Evolutionary conservation across 805 yeast species (phyloP).

Genomic region (Spathaspora passalidarum): DNA sequence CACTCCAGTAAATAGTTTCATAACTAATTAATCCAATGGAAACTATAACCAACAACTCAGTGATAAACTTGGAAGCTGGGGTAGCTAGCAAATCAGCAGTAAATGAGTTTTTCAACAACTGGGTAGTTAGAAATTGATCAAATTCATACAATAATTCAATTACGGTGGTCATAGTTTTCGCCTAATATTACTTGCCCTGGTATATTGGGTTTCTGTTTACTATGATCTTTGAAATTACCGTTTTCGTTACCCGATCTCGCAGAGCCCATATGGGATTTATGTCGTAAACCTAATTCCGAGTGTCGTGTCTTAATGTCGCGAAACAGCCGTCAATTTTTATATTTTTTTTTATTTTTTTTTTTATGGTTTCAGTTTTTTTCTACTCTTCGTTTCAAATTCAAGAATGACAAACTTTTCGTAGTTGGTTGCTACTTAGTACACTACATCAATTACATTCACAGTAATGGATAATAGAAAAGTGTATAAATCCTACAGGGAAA

Average conservation of each 20-base stretch:
- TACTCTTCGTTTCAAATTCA: too few species aligned
- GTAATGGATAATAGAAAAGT: slow-evolving; percentile 37
- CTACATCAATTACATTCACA: too few species aligned
- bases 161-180: slow-evolving; percentile 6
- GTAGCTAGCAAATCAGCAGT: slow-evolving; percentile 24
- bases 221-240: not conserved
- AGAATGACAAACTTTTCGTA: too few species aligned
- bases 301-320: too few species aligned
- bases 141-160: slow-evolving; percentile 8
- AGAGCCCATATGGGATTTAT: too few species aligned
- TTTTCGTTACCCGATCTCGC: too few species aligned
- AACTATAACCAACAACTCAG: slow-evolving; percentile 23
- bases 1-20: slow-evolving; percentile 42
- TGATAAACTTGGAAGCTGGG: slow-evolving; percentile 24
- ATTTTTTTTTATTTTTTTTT: too few species aligned
- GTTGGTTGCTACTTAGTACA: too few species aligned
- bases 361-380: too few species aligned
- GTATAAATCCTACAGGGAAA: slow-evolving; percentile 24
- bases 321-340: too few species aligned
- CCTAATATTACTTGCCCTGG: not conserved
- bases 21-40: slow-evolving; percentile 30
- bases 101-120: slow-evolving; percentile 13
- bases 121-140: slow-evolving; percentile 8
- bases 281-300: too few species aligned
- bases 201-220: not conserved